phyloP scores from a whole-genome alignment of 2,329 filamentous ascomycete species.

The Calonectria montana region DNA sequence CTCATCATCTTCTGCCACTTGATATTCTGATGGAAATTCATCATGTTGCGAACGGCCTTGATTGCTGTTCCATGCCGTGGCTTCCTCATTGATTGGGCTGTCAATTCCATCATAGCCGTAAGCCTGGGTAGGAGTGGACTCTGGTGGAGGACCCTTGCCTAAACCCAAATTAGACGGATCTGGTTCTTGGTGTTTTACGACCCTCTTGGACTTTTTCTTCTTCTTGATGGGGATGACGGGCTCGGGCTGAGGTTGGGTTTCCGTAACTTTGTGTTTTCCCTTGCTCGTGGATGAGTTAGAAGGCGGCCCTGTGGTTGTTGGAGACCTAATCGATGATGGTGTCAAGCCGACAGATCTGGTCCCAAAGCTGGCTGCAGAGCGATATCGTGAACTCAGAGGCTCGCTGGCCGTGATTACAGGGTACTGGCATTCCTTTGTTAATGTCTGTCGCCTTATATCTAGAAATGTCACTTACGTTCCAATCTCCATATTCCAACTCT shows the following conservation, averaged over 20 bases:
- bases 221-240: constrained; percentile 51
- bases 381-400: constrained; percentile 76
- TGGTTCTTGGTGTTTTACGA: constrained; percentile 49
- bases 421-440: constrained; percentile 67
- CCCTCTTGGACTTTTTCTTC: constrained; percentile 52
- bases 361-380: constrained; percentile 46
- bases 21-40: constrained; percentile 37
- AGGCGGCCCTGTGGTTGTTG: constrained; percentile 21
- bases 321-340: constrained; percentile 36
- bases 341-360: constrained; percentile 41
- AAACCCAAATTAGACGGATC: constrained; percentile 43
- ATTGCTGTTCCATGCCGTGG: constrained; percentile 17
- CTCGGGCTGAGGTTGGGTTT: constrained; percentile 35
- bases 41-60: constrained; percentile 26
- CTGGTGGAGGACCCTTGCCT: constrained; percentile 35
- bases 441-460: not conserved
- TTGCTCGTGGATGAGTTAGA: constrained; percentile 29
- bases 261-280: constrained; percentile 38
- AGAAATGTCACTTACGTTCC: constrained; percentile 77
- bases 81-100: constrained; percentile 38
- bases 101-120: constrained; percentile 31
- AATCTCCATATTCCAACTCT: constrained; percentile 84
- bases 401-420: constrained; percentile 88
- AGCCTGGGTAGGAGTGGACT: constrained; percentile 21
- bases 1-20: constrained; percentile 53